Percentiles rank a stretch among this genome's conserved stretches.
Evolutionary conservation across 2,329 filamentous ascomycete genomes (phyloP).

Genomic region (Sclerotinia nivalis): DNA sequence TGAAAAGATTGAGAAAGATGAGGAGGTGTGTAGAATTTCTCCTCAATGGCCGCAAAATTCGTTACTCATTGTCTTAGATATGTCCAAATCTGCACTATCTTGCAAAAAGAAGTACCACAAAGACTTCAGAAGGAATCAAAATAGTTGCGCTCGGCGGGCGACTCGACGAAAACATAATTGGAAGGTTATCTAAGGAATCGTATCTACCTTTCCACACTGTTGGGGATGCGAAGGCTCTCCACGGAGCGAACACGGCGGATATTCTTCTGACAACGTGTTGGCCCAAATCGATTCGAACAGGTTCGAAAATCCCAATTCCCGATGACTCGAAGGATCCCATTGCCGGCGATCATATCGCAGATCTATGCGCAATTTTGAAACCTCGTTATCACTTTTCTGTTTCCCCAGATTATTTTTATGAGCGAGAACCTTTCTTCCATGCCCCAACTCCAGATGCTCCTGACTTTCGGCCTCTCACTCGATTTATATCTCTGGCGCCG

Average conservation of each 20-base stretch:
- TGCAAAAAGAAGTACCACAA: constrained; percentile 56
- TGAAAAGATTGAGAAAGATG: constrained; percentile 71
- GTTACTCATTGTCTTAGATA: constrained; percentile 48
- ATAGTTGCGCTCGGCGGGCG: constrained; percentile 84
- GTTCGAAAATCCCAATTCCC: constrained; percentile 64
- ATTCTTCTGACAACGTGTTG: constrained; percentile 86
- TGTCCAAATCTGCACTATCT: constrained; percentile 79
- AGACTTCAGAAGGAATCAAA: constrained; percentile 84
- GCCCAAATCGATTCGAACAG: constrained; percentile 71
- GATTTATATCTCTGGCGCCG: constrained; percentile 86
- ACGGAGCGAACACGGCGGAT: constrained; percentile 76
- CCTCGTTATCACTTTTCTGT: constrained; percentile 89
- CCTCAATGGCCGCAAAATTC: constrained; percentile 13
- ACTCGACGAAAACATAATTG: constrained; percentile 61
- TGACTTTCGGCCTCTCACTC: constrained; percentile 65
- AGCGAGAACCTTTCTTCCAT: constrained; percentile 91
- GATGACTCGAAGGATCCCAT: constrained; percentile 53
- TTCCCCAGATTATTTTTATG: constrained; percentile 67
- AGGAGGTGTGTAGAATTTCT: constrained; percentile 48
- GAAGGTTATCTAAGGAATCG: constrained; percentile 67
- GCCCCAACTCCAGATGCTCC: constrained; percentile 52
- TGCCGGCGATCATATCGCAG: constrained; percentile 68
- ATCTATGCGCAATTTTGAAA: constrained; percentile 75
- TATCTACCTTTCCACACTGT: constrained; percentile 76
- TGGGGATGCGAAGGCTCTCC: constrained; percentile 72